Base-by-base conservation (phyloP, 805 yeast species). In the Lipomyces sp. region DNA sequence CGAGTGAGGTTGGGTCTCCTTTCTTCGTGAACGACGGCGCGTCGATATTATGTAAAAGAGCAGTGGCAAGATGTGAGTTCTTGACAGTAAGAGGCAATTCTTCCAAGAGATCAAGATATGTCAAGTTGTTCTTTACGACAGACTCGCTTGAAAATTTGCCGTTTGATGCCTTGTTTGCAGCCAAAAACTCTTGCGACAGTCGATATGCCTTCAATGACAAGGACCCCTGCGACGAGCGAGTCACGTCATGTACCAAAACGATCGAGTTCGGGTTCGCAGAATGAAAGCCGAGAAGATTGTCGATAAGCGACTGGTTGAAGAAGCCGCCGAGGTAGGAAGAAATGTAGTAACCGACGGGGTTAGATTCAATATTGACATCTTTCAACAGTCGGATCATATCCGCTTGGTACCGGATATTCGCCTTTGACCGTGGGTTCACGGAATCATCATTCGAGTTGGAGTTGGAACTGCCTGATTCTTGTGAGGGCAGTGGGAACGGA, bases 271-370 rank as follows among this genome's bases (percentile, higher is more conserved):
- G 72, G 63, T 79, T 77, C 64, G 73, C 73, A 57, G 68, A 67
- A 69, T 86, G 93, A 64, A 79, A 79, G 53, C 78, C 78, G 40
- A 81, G 78, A 70, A 87, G 74, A 35, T 81, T 75, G 61, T 87
- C 95, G 26, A 88, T 74, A 45, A 85, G 73, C 41, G 64, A 46
- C 47, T 78, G 76, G 53, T 82, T 80, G 62, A 82, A 78, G 64
- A 81, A 82, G 65, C 81, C 81, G 40, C 93, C 93, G 35, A 84
- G 77, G 45, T 74, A 71, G 26, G 88, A 75, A 39, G 84, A 74
- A 64, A 86, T 79, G 70, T 85, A 87, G 88, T 90, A 87, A 31
- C 96, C 96, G 57, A 82, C 78, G 53, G 82, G 75, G 64, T 82
- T 85, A 38, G 80, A 74, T 40, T 89, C 90, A 53, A 79, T 74